Evolutionary conservation across 2,329 filamentous ascomycete genomes (phyloP), one percentile per base, ranked within the genome.

Genomic region (Nemania abortiva): DNA sequence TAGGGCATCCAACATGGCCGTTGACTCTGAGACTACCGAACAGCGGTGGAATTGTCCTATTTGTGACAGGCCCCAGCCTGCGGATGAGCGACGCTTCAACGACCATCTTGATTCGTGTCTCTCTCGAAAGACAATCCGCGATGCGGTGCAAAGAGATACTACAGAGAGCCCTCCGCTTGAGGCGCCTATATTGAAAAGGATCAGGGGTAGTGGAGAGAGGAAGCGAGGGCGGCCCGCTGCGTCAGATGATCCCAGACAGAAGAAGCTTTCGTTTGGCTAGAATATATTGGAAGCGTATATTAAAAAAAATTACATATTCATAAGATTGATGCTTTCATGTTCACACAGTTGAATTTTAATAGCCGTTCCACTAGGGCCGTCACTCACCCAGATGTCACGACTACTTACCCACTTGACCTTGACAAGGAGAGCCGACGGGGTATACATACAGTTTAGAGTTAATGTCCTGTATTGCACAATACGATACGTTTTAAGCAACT

Each of bases 91-190:
- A 54, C 83, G 82, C 0, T 97, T 98, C 81, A 99, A 99, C 74
- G 89, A 92, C 65, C 96, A 99, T 77, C 94, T 99, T 60, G 96
- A 99, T 78, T 87, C 92, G 9, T 99, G 96, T 79, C 86, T 99
- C 1, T 98, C 95, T 0, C 87, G 91, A 64, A 89, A 92, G 76
- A 93, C 94, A 0, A 98, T 99, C 74, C 91, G 91, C 54, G 93
- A 98, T 75, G 91, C 89, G 0, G 90, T 96, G 0, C 90, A 93
- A 66, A 85, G 85, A 64, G 80, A 85, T 69, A 77, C 76, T 57
- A 59, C 77, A 31, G 65, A 76, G 70, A 71, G 68, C 42, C 58
- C 68, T 20, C 34, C 55, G 50, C 61, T 75, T 18, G 81, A 81
- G 49, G 81, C 80, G 2, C 78, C 81, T 1, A 79, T 82, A 6